A percentile compares a stretch with the other conserved stretches of the same genome.
Conservation (phyloP, 2,329 filamentous ascomycete genomes). For the Diaporthe ilicicola region DNA sequence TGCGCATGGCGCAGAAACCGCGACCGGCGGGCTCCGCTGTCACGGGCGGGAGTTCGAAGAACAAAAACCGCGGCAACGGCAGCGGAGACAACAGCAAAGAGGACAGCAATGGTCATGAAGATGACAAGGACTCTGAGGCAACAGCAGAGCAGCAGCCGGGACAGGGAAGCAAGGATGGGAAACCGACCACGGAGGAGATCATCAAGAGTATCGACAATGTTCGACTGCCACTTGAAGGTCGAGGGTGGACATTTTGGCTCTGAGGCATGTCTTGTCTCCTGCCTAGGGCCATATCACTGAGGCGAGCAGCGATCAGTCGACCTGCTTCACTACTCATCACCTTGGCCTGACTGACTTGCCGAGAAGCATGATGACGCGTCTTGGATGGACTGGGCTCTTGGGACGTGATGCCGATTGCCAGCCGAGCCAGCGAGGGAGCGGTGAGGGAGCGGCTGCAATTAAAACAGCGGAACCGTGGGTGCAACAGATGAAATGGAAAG, state of each 20-base stretch:
- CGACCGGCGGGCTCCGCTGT: neutral
- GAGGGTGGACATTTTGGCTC: constrained; percentile 31
- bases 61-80: neutral
- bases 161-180: neutral
- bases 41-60: no score
- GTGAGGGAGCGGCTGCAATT: neutral
- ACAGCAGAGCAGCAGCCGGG: neutral
- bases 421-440: neutral
- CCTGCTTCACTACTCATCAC: neutral
- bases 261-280: neutral
- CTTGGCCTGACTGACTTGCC: no score
- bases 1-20: constrained; percentile 4
- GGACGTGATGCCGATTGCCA: no score
- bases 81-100: neutral
- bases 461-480: neutral
- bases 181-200: neutral
- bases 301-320: neutral
- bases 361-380: no score
- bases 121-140: neutral
- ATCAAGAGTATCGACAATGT: neutral
- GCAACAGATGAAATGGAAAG: neutral
- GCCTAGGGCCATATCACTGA: no score
- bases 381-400: no score
- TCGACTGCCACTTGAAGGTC: neutral
- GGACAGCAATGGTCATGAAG: neutral